These are phyloP conservation scores for Coniella vitis DNA, from an alignment of 2,329 filamentous ascomycete genomes.

Conservation along the genomic window DNA sequence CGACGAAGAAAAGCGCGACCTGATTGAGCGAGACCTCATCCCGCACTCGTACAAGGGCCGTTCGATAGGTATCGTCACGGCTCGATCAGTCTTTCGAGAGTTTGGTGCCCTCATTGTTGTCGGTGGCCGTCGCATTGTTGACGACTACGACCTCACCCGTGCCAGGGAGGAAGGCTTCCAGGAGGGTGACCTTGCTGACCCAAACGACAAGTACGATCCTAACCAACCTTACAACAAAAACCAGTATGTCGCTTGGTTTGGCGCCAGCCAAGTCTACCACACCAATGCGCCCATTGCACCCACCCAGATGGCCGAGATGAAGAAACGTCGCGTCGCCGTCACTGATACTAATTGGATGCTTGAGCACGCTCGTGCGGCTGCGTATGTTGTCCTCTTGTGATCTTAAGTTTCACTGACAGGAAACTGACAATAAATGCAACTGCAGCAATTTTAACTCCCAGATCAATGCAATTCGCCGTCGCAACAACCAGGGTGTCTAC, in stretches of 20 bases:
- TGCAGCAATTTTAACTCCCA: slow-evolving; percentile 75
- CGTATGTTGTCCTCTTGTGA: slow-evolving; percentile 44
- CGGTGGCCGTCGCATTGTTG: slow-evolving; percentile 74
- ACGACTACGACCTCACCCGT: slow-evolving; percentile 81
- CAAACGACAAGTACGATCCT: slow-evolving; percentile 70
- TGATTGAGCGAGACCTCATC: slow-evolving; percentile 93
- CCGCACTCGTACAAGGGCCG: slow-evolving; percentile 98
- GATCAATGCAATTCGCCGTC: slow-evolving; percentile 60
- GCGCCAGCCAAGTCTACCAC: slow-evolving; percentile 92
- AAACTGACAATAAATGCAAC: background rate
- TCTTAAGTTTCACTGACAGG: background rate
- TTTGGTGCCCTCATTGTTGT: slow-evolving; percentile 94
- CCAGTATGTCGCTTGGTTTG: slow-evolving; percentile 97
- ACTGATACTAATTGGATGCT: slow-evolving; percentile 96
- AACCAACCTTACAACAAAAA: slow-evolving; percentile 96
- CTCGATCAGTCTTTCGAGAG: slow-evolving; percentile 92
- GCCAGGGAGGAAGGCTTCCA: slow-evolving; percentile 69
- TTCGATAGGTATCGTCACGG: slow-evolving; percentile 93
- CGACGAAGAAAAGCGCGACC: slow-evolving; percentile 92
- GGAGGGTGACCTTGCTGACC: slow-evolving; percentile 88
- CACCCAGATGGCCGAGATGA: slow-evolving; percentile 60
- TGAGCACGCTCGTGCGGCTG: slow-evolving; percentile 86
- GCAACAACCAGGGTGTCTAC: slow-evolving; percentile 72
- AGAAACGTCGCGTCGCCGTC: slow-evolving; percentile 79
- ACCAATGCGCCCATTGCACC: slow-evolving; percentile 73